Evolutionary conservation across 495 filamentous ascomycete genomes (phyloP).

Genomic region (Tricharina praecox): DNA sequence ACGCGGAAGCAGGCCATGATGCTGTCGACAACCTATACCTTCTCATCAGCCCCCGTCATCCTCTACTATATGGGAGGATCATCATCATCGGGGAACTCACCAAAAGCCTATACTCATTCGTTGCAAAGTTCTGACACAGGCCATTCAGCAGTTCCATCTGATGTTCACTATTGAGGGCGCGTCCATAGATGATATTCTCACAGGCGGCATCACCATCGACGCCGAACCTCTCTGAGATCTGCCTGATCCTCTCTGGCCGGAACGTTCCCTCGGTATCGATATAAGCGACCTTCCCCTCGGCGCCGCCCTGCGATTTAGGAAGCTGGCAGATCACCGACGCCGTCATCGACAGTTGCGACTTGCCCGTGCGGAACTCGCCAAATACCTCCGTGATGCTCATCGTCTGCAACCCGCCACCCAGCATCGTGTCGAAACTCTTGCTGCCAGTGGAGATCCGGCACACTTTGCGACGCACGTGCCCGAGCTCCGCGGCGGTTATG

Average conservation of each 20-base stretch:
- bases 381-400: conserved; percentile 66
- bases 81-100: too few relatives aligned
- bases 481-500: conserved; percentile 57
- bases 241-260: conserved; percentile 46
- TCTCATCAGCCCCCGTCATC: conserved; percentile 5
- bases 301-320: conserved; percentile 49
- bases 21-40: conserved; percentile 45
- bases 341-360: conserved; percentile 53
- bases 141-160: conserved; percentile 54
- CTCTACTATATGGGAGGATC: not conserved
- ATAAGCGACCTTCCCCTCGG: conserved; percentile 63
- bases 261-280: conserved; percentile 73
- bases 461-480: conserved; percentile 49
- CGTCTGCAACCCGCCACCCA: conserved; percentile 61
- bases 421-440: conserved; percentile 57
- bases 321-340: conserved; percentile 51
- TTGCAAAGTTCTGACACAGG: conserved; percentile 47
- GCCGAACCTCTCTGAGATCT: conserved; percentile 62
- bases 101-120: conserved; percentile 52
- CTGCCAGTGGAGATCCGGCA: conserved; percentile 56
- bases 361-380: conserved; percentile 58
- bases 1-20: conserved; percentile 67
- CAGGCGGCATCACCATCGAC: conserved; percentile 47
- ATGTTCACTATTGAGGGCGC: conserved; percentile 55
- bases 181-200: conserved; percentile 60